Percentiles rank a stretch among this genome's conserved stretches.
Evolutionary conservation across 2,329 filamentous ascomycete genomes (phyloP).

Genomic region (Trichoderma koningiopsis): DNA sequence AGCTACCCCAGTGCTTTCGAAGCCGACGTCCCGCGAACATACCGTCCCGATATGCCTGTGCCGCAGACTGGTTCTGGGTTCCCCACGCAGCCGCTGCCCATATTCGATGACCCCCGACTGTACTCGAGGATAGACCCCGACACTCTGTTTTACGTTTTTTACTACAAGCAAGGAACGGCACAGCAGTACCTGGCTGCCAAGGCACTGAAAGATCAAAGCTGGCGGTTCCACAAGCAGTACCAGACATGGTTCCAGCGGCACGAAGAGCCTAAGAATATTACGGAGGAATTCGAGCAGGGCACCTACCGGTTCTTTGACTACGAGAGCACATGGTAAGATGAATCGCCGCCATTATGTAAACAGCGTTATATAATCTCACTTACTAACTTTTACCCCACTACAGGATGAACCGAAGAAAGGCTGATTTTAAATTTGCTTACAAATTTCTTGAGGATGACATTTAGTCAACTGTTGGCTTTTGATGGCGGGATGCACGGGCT

Average conservation of each 20-base stretch:
- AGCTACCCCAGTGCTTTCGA: slow-evolving; percentile 76
- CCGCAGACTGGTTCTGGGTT: slow-evolving; percentile 77
- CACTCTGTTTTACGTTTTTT: slow-evolving; percentile 97
- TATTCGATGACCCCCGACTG: slow-evolving; percentile 87
- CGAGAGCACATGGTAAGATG: slow-evolving; percentile 89
- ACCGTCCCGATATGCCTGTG: slow-evolving; percentile 80
- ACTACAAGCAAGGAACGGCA: slow-evolving; percentile 95
- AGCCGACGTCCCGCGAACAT: slow-evolving; percentile 78
- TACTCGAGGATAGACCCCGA: slow-evolving; percentile 92
- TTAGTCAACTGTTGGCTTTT: slow-evolving; percentile 36
- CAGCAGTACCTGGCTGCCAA: slow-evolving; percentile 96
- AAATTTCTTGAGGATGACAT: slow-evolving; percentile 97
- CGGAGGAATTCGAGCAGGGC: slow-evolving; percentile 97
- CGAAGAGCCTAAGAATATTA: slow-evolving; percentile 97
- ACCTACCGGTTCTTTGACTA: slow-evolving; percentile 99
- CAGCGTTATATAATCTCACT: not conserved
- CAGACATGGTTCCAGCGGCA: slow-evolving; percentile 99
- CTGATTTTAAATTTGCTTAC: slow-evolving; percentile 97
- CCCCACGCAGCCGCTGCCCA: slow-evolving; percentile 85
- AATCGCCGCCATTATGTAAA: not conserved
- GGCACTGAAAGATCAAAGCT: slow-evolving; percentile 96
- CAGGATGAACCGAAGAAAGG: slow-evolving; percentile 99
- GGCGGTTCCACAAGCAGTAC: slow-evolving; percentile 99
- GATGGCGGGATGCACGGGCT: slow-evolving; percentile 15
- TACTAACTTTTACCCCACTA: slow-evolving; percentile 19